Conservation (phyloP, 2,329 filamentous ascomycete species). For the Ploettnerulaceae sp. region DNA sequence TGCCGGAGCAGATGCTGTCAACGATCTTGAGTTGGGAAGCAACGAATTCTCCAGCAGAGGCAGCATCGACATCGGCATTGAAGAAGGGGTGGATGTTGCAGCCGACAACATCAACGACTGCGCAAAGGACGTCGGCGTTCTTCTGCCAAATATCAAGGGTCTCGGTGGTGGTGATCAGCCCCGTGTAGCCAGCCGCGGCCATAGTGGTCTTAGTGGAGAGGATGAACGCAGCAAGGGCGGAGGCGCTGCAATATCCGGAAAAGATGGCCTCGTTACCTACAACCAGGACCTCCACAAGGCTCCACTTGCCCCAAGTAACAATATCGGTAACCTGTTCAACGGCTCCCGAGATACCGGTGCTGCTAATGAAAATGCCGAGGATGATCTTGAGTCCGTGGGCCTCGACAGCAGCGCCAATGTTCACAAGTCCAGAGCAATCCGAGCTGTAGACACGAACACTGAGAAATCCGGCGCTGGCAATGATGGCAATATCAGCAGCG, state of each 20-base stretch:
- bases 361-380: slow-evolving; percentile 80
- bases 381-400: slow-evolving; percentile 71
- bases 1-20: slow-evolving; percentile 62
- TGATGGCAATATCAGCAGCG: slow-evolving; percentile 52
- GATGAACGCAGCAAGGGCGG: slow-evolving; percentile 67
- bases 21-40: slow-evolving; percentile 67
- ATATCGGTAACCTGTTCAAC: slow-evolving; percentile 66
- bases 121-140: slow-evolving; percentile 60
- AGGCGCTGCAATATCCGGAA: slow-evolving; percentile 61
- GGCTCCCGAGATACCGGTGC: slow-evolving; percentile 54
- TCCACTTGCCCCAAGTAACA: slow-evolving; percentile 65
- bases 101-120: slow-evolving; percentile 69
- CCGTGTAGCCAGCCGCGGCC: slow-evolving; percentile 61
- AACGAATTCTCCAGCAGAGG: slow-evolving; percentile 71
- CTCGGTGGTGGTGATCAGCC: slow-evolving; percentile 79
- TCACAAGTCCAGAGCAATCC: slow-evolving; percentile 78
- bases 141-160: slow-evolving; percentile 71
- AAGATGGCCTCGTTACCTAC: slow-evolving; percentile 90
- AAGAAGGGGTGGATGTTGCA: slow-evolving; percentile 95
- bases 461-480: slow-evolving; percentile 63
- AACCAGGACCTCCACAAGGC: slow-evolving; percentile 69
- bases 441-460: slow-evolving; percentile 82
- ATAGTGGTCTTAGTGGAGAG: slow-evolving; percentile 59
- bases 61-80: slow-evolving; percentile 63
- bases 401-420: slow-evolving; percentile 65